Base-by-base conservation (phyloP, 805 yeast species). In the Candida chilensis region DNA sequence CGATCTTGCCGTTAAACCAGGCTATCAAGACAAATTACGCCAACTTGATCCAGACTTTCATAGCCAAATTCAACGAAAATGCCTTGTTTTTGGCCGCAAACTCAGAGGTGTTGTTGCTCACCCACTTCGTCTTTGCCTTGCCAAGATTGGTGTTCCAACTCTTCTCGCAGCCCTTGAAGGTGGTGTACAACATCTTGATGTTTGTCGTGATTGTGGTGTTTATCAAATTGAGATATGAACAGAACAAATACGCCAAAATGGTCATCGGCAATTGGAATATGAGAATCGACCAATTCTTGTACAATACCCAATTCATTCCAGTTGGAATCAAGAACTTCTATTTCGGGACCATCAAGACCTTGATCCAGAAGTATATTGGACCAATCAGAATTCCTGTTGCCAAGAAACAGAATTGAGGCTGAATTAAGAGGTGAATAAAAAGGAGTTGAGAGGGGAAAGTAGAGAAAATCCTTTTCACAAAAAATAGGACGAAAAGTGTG, bases 251-350 rank as follows among this genome's bases (percentile, higher is more conserved):
- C 37, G 50, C 64, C 13, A 48, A 48, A 34, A 36, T 54, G 6
- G 50, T 77, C 6, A 50, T 76, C 27, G 52, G 54, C 10, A 66
- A 65, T 31, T 64, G 67, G 40, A 71, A 75, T 34, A 41, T 48
- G 32, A 57, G 52, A 37, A 44, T 66, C 13, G 65, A 58, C 34
- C 37, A 32, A 20, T 36, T 33, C 16, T 50, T 44, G 31, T 18
- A 14, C 28, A 8, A 36, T 41, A 18, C 35, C 24, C 29, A 16
- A 21, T 28, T 34, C 35, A 34, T 25, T 10, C 27, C 16, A 11
- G 32, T 24, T 33, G 39, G 15, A 29, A 28, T 19, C 20, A 18
- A 11, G 8, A 24, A 7, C 8, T 27, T 47, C 6, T 56, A 56
- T 37, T 37, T 40, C 9, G 33, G 19, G 4, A 37, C 35, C 7